Evolutionary conservation across 805 yeast genomes (phyloP).

Genomic region (Danielia reshetovae): DNA sequence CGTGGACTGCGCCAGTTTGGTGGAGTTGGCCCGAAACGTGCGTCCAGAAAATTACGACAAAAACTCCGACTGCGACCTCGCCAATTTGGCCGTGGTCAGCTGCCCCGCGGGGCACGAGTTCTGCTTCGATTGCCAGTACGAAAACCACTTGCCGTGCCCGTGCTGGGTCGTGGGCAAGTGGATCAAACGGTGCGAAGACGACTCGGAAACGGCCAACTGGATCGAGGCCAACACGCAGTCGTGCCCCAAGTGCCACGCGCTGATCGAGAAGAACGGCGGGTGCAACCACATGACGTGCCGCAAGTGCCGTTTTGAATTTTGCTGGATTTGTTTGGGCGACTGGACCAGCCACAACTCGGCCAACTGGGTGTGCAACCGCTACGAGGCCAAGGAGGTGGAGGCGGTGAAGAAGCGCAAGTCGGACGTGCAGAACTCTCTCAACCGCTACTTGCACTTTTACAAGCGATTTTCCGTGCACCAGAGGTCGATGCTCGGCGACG

Average conservation of each 20-base stretch:
- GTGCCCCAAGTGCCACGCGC: conserved; percentile 77
- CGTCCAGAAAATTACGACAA: conserved; percentile 1
- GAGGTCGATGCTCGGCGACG: conserved; percentile 69
- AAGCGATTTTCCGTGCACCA: conserved; percentile 74
- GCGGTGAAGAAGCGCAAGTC: conserved; percentile 41
- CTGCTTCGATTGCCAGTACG: conserved; percentile 72
- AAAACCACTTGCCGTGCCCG: conserved; percentile 82
- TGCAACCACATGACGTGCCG: conserved; percentile 94
- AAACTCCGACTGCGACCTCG: conserved; percentile 9
- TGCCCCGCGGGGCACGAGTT: conserved; percentile 69
- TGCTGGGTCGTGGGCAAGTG: conserved; percentile 67
- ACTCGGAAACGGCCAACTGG: conserved; percentile 87
- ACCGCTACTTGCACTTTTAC: conserved; percentile 71
- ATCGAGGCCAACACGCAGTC: conserved; percentile 76
- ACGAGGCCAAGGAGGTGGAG: conserved; percentile 28
- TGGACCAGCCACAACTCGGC: conserved; percentile 70
- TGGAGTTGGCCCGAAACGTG: conserved; percentile 28
- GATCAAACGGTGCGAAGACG: conserved; percentile 78
- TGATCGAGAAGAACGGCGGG: conserved; percentile 92
- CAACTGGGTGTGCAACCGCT: conserved; percentile 67
- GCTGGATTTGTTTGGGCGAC: conserved; percentile 84
- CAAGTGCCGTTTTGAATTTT: conserved; percentile 73
- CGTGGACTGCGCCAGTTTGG: conserved; percentile 66
- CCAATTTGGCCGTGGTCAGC: conserved; percentile 58
- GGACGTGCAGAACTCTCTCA: conserved; percentile 45